Conservation (phyloP, 2,329 filamentous ascomycete species). For the Phaeosphaeria sp. region DNA sequence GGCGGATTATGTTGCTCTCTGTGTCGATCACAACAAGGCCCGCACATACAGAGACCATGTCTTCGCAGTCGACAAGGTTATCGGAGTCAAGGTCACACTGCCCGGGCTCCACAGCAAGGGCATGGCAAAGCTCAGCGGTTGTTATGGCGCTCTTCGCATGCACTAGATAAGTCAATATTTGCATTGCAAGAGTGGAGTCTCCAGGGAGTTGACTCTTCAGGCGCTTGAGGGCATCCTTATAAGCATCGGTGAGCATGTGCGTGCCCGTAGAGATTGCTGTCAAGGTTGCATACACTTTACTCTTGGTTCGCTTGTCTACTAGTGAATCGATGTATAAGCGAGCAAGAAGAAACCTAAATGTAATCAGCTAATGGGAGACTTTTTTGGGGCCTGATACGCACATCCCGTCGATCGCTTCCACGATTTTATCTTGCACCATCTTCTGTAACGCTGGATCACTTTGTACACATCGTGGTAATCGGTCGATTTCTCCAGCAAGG, state of each 20-base stretch:
- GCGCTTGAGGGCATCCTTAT: slow-evolving; percentile 25
- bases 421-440: slow-evolving; percentile 21
- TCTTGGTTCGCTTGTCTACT: slow-evolving; percentile 9
- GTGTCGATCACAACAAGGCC: slow-evolving; percentile 23
- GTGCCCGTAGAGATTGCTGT: slow-evolving; percentile 6
- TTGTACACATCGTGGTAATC: slow-evolving; percentile 23
- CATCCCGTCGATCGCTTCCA: slow-evolving; percentile 16
- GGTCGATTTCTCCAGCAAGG: slow-evolving; percentile 19
- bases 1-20: slow-evolving; percentile 30
- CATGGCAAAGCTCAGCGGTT: slow-evolving; percentile 16
- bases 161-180: slow-evolving; percentile 19
- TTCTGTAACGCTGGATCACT: slow-evolving; percentile 16
- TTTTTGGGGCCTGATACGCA: too few species aligned
- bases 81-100: slow-evolving; percentile 13
- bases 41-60: slow-evolving; percentile 27
- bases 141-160: slow-evolving; percentile 21
- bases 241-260: slow-evolving; percentile 10
- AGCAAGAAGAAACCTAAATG: slow-evolving; percentile 19
- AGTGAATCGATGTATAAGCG: slow-evolving; percentile 16
- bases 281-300: slow-evolving; percentile 7
- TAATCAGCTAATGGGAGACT: too few species aligned
- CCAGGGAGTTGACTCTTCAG: slow-evolving; percentile 49
- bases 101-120: slow-evolving; percentile 16
- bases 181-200: slow-evolving; percentile 45
- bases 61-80: slow-evolving; percentile 13